These are phyloP conservation scores for Apiospora aurea DNA, from an alignment of 2,329 filamentous ascomycete species.

Conservation along the genomic window DNA sequence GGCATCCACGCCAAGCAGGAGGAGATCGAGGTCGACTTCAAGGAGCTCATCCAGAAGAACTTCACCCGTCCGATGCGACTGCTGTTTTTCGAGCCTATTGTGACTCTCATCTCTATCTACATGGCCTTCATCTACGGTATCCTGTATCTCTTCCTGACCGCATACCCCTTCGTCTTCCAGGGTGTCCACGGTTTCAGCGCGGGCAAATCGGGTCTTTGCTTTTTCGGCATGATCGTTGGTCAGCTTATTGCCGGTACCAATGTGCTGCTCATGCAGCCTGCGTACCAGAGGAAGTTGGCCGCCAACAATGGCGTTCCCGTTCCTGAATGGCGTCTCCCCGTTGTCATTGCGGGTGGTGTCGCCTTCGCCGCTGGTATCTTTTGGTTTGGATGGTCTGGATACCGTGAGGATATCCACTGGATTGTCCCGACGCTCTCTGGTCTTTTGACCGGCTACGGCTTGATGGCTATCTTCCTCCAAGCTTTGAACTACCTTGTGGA, in stretches of 20 bases:
- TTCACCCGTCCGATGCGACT: conserved; percentile 71
- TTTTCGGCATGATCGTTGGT: conserved; percentile 83
- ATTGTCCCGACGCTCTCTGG: conserved; percentile 68
- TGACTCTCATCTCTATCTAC: conserved; percentile 72
- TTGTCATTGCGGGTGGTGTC: conserved; percentile 65
- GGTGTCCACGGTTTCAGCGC: conserved; percentile 72
- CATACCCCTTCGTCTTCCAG: conserved; percentile 83
- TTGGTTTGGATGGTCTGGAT: conserved; percentile 80
- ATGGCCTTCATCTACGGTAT: conserved; percentile 76
- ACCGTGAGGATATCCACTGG: conserved; percentile 64
- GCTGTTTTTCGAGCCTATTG: conserved; percentile 73
- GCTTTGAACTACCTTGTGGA: conserved; percentile 84
- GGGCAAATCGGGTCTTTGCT: conserved; percentile 79
- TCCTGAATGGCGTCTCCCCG: conserved; percentile 72
- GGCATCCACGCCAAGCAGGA: conserved; percentile 76
- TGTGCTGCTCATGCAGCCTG: conserved; percentile 69
- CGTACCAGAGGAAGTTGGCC: conserved; percentile 72
- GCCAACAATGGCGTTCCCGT: conserved; percentile 71
- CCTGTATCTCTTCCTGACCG: conserved; percentile 85
- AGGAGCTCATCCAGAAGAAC: conserved; percentile 70
- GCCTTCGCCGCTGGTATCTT: conserved; percentile 72
- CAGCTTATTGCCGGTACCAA: conserved; percentile 71
- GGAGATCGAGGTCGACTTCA: conserved; percentile 72
- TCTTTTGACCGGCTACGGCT: conserved; percentile 73
- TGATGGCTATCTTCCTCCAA: conserved; percentile 84